Evolutionary conservation across 2,329 filamentous ascomycete genomes (phyloP).

Genomic region (Colletotrichum navitas): DNA sequence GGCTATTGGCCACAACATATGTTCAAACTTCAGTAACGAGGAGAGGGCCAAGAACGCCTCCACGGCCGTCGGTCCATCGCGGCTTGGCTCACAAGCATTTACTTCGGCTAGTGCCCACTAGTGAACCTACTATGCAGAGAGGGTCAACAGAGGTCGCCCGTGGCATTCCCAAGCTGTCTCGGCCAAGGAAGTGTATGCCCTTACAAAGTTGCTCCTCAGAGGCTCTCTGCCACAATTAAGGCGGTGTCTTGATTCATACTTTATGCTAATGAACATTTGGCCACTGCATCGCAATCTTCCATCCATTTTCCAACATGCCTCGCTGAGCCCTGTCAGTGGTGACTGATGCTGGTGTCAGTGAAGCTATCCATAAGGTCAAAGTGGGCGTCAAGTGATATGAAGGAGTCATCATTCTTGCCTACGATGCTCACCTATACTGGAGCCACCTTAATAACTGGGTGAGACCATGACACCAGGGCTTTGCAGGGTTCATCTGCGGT

Average conservation of each 20-base stretch:
- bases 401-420: constrained; percentile 55
- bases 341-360: constrained; percentile 72
- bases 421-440: constrained; percentile 45
- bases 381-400: constrained; percentile 70
- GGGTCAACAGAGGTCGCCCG: constrained; percentile 58
- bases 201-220: constrained; percentile 55
- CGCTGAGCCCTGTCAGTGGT: constrained; percentile 69
- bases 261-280: constrained; percentile 66
- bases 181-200: constrained; percentile 56
- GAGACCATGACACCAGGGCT: constrained; percentile 44
- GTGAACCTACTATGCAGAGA: constrained; percentile 53
- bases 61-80: accelerated
- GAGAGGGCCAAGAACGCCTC: background rate
- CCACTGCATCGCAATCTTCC: constrained; percentile 58
- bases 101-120: constrained; percentile 57
- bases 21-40: background rate
- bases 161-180: constrained; percentile 59
- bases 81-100: constrained; percentile 48
- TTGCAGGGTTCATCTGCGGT: constrained; percentile 43
- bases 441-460: constrained; percentile 46
- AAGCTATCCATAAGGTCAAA: constrained; percentile 72
- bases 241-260: constrained; percentile 64
- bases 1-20: constrained; percentile 50
- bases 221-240: constrained; percentile 52
- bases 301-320: constrained; percentile 71